Percentiles rank a stretch among this genome's conserved stretches.
Conservation (phyloP, 1,284 basidiomycete species). For the Rhodotorula sp. region DNA sequence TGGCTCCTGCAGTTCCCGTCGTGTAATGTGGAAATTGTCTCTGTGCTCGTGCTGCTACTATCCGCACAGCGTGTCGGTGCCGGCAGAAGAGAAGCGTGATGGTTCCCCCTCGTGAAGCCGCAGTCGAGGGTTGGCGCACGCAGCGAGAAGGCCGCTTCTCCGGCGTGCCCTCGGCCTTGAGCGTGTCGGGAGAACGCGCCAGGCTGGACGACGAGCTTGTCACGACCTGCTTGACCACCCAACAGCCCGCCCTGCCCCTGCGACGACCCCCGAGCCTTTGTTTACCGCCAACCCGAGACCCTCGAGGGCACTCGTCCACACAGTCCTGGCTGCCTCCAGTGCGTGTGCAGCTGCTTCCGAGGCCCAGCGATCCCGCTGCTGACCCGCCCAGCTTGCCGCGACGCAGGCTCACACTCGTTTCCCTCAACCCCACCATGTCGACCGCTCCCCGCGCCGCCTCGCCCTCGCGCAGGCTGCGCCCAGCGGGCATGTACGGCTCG, state of each 20-base stretch:
- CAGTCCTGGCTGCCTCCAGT: conserved; percentile 13
- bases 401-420: conserved; percentile 2
- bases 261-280: not conserved
- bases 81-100: too few relatives aligned
- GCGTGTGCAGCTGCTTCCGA: not conserved
- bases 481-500: not conserved
- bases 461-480: not conserved
- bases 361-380: not conserved
- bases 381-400: not conserved
- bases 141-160: too few relatives aligned
- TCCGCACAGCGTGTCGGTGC: too few relatives aligned
- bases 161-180: too few relatives aligned
- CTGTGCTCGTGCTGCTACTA: too few relatives aligned
- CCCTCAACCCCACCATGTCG: not conserved
- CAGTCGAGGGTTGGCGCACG: too few relatives aligned
- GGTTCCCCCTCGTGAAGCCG: too few relatives aligned
- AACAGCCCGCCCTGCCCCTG: not conserved
- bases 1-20: not conserved
- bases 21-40: not conserved
- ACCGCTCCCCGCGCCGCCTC: too few relatives aligned
- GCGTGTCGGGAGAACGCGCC: too few relatives aligned
- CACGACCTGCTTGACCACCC: not conserved
- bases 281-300: not conserved
- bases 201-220: too few relatives aligned
- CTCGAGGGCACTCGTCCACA: not conserved